Conservation (phyloP, 805 yeast species). For the Candida corydali region DNA sequence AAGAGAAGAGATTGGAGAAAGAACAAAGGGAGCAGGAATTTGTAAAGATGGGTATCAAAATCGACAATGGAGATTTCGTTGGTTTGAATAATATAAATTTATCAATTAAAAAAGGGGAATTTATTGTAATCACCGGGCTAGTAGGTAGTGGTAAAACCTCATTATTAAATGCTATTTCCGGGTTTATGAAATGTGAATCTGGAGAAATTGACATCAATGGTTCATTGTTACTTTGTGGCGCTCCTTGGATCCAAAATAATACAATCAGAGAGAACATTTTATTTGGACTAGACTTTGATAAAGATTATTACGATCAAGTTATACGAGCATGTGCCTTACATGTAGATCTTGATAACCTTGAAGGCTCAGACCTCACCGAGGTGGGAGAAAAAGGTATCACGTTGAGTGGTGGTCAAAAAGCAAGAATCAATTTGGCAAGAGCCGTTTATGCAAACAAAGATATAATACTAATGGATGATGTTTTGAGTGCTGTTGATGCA, state of each 20-base stretch:
- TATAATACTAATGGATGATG: slow-evolving; percentile 71
- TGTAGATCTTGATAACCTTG: slow-evolving; percentile 60
- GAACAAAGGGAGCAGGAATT: slow-evolving; percentile 6
- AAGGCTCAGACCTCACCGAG: slow-evolving; percentile 74
- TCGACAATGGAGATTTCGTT: slow-evolving; percentile 20
- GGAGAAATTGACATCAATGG: slow-evolving; percentile 59
- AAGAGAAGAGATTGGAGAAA: slow-evolving; percentile 6
- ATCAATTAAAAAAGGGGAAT: slow-evolving; percentile 57
- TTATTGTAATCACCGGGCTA: slow-evolving; percentile 71
- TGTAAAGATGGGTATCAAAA: slow-evolving; percentile 1
- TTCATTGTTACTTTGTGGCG: slow-evolving; percentile 49
- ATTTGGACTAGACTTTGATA: slow-evolving; percentile 58
- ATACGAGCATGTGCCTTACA: slow-evolving; percentile 63
- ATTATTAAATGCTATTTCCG: slow-evolving; percentile 64
- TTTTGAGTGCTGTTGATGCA: slow-evolving; percentile 81
- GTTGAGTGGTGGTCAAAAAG: slow-evolving; percentile 87
- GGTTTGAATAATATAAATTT: slow-evolving; percentile 52
- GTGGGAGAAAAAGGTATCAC: slow-evolving; percentile 87
- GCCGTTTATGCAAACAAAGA: slow-evolving; percentile 70
- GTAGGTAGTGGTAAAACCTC: slow-evolving; percentile 85
- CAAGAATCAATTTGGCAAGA: slow-evolving; percentile 74
- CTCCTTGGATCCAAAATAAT: slow-evolving; percentile 82
- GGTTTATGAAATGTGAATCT: slow-evolving; percentile 54
- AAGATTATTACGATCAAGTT: slow-evolving; percentile 48
- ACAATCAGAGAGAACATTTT: slow-evolving; percentile 70